Percentiles rank a stretch among this genome's conserved stretches.
phyloP scores from a whole-genome alignment of 768 basidiomycete species.

The Candolleomyces aberdarensis region DNA sequence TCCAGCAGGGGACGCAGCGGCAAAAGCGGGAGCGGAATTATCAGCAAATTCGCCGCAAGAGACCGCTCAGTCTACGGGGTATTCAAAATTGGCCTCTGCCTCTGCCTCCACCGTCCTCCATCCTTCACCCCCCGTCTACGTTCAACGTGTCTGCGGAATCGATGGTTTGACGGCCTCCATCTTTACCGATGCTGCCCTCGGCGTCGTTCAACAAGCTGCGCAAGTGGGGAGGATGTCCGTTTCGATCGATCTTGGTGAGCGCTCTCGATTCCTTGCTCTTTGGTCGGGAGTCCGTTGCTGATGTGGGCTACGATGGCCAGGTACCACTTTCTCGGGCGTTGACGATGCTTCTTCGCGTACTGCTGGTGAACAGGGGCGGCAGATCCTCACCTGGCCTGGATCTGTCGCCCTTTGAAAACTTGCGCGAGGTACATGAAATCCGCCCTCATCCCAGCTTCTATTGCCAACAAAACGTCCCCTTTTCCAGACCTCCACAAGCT shows the following conservation, averaged over 20 bases:
- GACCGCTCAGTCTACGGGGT: too few species aligned
- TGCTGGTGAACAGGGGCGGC: constrained; percentile 73
- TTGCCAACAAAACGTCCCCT: too few species aligned
- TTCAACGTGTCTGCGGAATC: too few species aligned
- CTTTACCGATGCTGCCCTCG: background rate
- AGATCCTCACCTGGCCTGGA: constrained; percentile 81
- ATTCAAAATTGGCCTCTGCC: too few species aligned
- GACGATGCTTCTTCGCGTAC: constrained; percentile 87
- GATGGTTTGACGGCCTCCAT: constrained; percentile 6
- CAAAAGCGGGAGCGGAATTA: too few species aligned
- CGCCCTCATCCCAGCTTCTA: too few species aligned
- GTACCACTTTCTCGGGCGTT: constrained; percentile 86
- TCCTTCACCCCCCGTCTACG: too few species aligned
- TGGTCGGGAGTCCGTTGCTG: background rate
- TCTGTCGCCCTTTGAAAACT: constrained; percentile 64
- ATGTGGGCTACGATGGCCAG: constrained; percentile 29
- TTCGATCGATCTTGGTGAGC: constrained; percentile 78
- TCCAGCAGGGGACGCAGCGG: too few species aligned
- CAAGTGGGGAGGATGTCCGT: constrained; percentile 77
- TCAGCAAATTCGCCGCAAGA: too few species aligned
- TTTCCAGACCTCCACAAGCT: constrained; percentile 53
- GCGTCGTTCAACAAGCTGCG: constrained; percentile 18
- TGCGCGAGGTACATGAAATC: constrained; percentile 57
- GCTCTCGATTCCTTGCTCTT: background rate
- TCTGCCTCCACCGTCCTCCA: too few species aligned